A percentile compares a stretch with the other conserved stretches of the same genome.
phyloP scores from a whole-genome alignment of 2,329 filamentous ascomycete species.

The Phialocephala sp. region DNA sequence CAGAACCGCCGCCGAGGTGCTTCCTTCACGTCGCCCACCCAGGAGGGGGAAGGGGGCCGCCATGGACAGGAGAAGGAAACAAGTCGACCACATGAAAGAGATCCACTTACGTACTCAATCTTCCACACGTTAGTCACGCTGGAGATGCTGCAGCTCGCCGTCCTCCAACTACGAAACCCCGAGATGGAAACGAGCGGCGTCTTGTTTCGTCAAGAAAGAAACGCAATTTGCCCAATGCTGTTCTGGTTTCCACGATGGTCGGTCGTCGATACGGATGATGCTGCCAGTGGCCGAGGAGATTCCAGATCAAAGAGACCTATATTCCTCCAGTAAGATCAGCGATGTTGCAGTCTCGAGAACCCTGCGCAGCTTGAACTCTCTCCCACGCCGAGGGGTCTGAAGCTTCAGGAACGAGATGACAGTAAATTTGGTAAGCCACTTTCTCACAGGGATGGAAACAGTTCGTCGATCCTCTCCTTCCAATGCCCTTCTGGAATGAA shows the following conservation, averaged over 20 bases:
- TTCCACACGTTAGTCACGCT: slow-evolving; percentile 5
- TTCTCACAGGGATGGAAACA: slow-evolving; percentile 10
- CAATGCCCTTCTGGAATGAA: slow-evolving; percentile 29
- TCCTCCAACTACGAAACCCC: slow-evolving; percentile 5
- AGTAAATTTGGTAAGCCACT: slow-evolving; percentile 12
- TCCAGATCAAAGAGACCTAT: slow-evolving; percentile 3
- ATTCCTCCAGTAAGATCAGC: slow-evolving; percentile 1
- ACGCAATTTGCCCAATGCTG: slow-evolving; percentile 4
- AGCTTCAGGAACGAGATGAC: slow-evolving; percentile 15
- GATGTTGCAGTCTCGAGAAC: slow-evolving; percentile 9
- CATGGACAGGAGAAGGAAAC: neutral
- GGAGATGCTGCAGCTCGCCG: slow-evolving; percentile 21
- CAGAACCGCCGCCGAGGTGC: neutral
- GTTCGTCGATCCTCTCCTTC: slow-evolving; percentile 21
- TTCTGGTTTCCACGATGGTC: neutral
- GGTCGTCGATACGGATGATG: neutral
- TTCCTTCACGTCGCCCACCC: neutral
- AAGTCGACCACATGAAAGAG: neutral
- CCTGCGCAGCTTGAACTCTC: slow-evolving; percentile 8
- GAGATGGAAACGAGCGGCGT: slow-evolving; percentile 16
- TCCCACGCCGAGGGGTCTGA: neutral
- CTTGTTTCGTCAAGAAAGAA: slow-evolving; percentile 18
- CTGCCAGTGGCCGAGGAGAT: neutral
- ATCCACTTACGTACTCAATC: slow-evolving; percentile 17
- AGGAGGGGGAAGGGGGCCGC: neutral